A percentile compares a stretch with the other conserved stretches of the same genome.
These are phyloP conservation scores for Lasiodiplodia theobromae DNA, from an alignment of 2,329 filamentous ascomycete genomes.

Conservation along the genomic window DNA sequence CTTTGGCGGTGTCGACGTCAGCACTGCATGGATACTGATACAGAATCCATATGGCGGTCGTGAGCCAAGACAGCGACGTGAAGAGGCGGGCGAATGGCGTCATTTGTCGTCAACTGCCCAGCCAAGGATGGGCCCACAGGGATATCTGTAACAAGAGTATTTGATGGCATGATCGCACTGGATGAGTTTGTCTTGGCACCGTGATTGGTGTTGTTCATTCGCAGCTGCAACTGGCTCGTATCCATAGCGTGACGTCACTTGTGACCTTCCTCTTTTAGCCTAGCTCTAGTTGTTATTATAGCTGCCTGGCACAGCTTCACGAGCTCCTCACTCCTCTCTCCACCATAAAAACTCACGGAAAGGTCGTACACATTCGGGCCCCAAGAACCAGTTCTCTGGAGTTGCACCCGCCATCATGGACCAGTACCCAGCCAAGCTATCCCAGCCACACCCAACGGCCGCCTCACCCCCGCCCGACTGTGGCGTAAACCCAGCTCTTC, in stretches of 20 bases:
- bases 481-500: conserved; percentile 5
- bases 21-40: too few relatives aligned
- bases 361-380: background rate
- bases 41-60: too few relatives aligned
- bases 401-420: background rate
- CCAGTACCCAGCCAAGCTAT: conserved; percentile 1
- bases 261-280: conserved; percentile 5
- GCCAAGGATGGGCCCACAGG: background rate
- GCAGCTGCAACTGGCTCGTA: conserved; percentile 11
- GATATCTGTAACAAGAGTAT: background rate
- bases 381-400: background rate
- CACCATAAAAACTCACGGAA: background rate
- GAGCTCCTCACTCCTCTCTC: background rate
- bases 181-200: background rate
- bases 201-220: conserved; percentile 19
- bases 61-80: too few relatives aligned
- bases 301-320: background rate
- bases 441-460: background rate
- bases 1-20: too few relatives aligned
- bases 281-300: background rate
- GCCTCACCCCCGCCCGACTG: conserved; percentile 9
- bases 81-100: background rate
- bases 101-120: background rate
- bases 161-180: background rate
- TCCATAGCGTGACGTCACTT: conserved; percentile 14